Base-by-base conservation (phyloP, 2,329 filamentous ascomycete genomes). In the Colletotrichum costaricense region DNA sequence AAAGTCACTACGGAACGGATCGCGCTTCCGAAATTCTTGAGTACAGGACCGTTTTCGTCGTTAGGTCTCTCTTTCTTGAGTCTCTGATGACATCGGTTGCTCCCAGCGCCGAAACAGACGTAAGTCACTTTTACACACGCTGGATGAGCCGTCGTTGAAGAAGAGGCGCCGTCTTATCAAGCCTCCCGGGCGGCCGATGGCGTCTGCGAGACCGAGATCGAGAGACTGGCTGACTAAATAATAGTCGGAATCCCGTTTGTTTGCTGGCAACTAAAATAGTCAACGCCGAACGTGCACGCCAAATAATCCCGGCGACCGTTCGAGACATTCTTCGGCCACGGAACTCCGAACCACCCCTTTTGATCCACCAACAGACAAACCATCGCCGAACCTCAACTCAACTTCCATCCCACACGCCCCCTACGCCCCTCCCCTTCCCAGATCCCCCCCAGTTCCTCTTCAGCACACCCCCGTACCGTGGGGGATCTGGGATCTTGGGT, bases 261-360 rank as follows among this genome's bases (percentile, higher is more conserved):
- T 70, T 28, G 67, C 67, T 28, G 56, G 35, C 66, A 55, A 52
- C 35, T 57, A 49, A 49, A 49, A n/a, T 55, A 26, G 22, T 55
- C 67, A 69, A 63, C 70, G 70, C 70, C 70, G 70, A 72, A 67
- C n/a, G 33, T 67, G 46, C 46, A 67, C 42, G 35, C 14, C 56
- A 56, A 19, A 57, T 16, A 42, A 38, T 54, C 35, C 70, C 60
- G 70, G 67, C 26, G 55, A 22, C 70, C 67, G 70, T 56, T 60
- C 49, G 35, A 73, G 70, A 73, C 70, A 63, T 56, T 69, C 69
- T 56, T 69, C 69, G 69, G 69, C 65, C 42, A 70, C 60, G 66
- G 70, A 73, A 73, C 66, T 73, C 70, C 70, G 70, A 73, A 65
- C 55, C 54, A 64, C 33, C 62, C 66, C 66, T 42, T 30, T 35